phyloP scores from a whole-genome alignment of 1,284 basidiomycete genomes.

The Fomitopsis betulina region DNA sequence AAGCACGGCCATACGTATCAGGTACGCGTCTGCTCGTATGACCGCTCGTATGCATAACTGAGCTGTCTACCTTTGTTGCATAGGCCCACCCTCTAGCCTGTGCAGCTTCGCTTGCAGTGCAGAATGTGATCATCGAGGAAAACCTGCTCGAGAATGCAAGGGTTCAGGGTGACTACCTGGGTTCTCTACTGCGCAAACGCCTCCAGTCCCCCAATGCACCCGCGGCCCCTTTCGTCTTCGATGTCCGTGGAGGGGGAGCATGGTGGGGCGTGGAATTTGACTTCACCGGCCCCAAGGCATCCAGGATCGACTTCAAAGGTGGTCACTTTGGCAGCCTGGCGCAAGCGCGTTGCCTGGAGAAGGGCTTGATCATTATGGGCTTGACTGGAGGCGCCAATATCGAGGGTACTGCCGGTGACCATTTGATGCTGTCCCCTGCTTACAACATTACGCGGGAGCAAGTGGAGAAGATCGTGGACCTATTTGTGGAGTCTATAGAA shows the following conservation, averaged over 20 bases:
- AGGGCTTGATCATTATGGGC: constrained; percentile 67
- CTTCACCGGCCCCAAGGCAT: constrained; percentile 39
- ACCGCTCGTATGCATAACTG: not conserved
- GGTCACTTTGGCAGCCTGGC: constrained; percentile 54
- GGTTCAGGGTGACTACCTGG: constrained; percentile 58
- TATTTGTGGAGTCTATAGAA: constrained; percentile 60
- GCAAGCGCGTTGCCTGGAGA: constrained; percentile 60
- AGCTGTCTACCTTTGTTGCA: constrained; percentile 2
- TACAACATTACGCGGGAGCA: constrained; percentile 69
- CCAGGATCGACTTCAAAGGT: constrained; percentile 45
- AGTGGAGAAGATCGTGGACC: constrained; percentile 59
- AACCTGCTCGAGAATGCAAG: constrained; percentile 66
- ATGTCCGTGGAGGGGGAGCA: constrained; percentile 74
- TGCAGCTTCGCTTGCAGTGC: constrained; percentile 76
- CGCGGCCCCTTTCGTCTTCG: constrained; percentile 63
- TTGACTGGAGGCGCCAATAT: constrained; percentile 66
- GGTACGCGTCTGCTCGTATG: constrained; percentile 28
- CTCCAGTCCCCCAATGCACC: constrained; percentile 49
- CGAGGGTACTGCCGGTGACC: constrained; percentile 68
- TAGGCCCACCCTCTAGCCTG: constrained; percentile 72
- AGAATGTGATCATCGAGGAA: constrained; percentile 64
- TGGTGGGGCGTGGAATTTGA: constrained; percentile 86
- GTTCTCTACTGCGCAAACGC: constrained; percentile 47
- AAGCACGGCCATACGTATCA: constrained; percentile 89
- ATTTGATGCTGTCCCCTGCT: constrained; percentile 66